A percentile compares a stretch with the other conserved stretches of the same genome.
Conservation (phyloP, 192 early-diverging fungal species). For the Coemansia sp. region DNA sequence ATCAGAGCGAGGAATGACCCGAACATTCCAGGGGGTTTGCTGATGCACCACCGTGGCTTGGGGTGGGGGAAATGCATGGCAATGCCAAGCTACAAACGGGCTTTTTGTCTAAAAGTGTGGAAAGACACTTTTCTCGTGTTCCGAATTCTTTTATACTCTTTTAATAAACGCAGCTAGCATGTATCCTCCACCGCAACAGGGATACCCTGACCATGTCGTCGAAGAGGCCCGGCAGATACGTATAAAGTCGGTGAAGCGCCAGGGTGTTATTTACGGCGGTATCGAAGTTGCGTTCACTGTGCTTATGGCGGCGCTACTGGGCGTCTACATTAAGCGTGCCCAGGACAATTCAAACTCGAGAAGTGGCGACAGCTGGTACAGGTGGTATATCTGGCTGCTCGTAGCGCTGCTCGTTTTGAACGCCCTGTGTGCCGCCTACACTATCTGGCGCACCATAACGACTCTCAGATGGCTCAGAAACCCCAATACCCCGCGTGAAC, state of each 20-base stretch:
- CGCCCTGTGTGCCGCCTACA: constrained; percentile 32
- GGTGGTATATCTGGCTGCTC: constrained; percentile 50
- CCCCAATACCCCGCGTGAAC: constrained; percentile 32
- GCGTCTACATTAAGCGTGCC: constrained; percentile 33
- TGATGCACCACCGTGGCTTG: no score
- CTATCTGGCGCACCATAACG: constrained; percentile 26
- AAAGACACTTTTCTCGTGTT: not conserved
- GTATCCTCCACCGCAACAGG: constrained; percentile 32
- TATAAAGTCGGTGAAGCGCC: constrained; percentile 27
- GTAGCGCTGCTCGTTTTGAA: constrained; percentile 49
- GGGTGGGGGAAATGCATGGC: no score
- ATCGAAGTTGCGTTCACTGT: constrained; percentile 39
- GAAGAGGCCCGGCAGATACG: constrained; percentile 31
- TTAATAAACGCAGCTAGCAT: not conserved
- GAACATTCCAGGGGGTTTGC: no score
- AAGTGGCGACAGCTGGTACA: constrained; percentile 35
- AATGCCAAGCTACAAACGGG: not conserved
- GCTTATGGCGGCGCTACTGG: constrained; percentile 38
- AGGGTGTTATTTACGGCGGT: constrained; percentile 28
- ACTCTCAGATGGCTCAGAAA: constrained; percentile 32
- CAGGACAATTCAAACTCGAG: constrained; percentile 14
- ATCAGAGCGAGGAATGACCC: no score
- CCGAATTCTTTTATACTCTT: not conserved
- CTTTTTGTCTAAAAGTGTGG: not conserved
- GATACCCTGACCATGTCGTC: constrained; percentile 18